phyloP scores from a whole-genome alignment of 176 grass and related monocot genomes.

The Pontederia paniculata region DNA sequence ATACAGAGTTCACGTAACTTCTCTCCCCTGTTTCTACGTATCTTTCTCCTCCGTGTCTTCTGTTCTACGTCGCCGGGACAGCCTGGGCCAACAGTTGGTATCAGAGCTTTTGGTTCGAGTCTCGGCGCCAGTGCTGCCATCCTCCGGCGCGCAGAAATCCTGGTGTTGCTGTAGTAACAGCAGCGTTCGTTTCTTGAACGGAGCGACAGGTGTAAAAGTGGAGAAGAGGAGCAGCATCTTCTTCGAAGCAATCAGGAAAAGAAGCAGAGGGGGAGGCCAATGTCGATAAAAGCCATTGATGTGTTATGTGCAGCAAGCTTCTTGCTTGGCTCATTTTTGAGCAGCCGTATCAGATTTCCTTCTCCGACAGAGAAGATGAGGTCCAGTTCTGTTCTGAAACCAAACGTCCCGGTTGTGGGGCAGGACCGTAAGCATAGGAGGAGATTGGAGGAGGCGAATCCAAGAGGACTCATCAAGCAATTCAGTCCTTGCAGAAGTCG shows the following conservation, averaged over 20 bases:
- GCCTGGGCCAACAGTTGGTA: too few species aligned
- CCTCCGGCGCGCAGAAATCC: too few species aligned
- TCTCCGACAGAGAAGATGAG: neutral
- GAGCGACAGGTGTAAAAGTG: too few species aligned
- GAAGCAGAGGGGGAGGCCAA: conserved; percentile 20
- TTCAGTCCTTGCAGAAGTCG: conserved; percentile 69
- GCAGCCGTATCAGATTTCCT: conserved; percentile 25
- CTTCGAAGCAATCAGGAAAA: conserved; percentile 4
- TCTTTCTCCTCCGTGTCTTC: too few species aligned
- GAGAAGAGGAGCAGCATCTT: too few species aligned
- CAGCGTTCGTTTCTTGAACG: too few species aligned
- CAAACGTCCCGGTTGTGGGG: neutral
- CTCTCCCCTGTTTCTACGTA: too few species aligned
- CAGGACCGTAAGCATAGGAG: conserved; percentile 37
- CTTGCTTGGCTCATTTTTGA: conserved; percentile 41
- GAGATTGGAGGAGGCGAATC: conserved; percentile 33
- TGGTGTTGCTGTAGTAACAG: too few species aligned
- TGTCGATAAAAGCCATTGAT: conserved; percentile 39
- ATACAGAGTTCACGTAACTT: too few species aligned
- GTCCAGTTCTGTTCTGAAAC: conserved; percentile 21
- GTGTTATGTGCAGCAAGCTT: conserved; percentile 49
- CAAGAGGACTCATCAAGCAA: conserved; percentile 53
- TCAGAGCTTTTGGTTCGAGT: too few species aligned
- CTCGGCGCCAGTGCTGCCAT: too few species aligned
- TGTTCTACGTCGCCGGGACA: too few species aligned